phyloP scores from a whole-genome alignment of 176 grass and related monocot species.

The Dactylis glomerata region DNA sequence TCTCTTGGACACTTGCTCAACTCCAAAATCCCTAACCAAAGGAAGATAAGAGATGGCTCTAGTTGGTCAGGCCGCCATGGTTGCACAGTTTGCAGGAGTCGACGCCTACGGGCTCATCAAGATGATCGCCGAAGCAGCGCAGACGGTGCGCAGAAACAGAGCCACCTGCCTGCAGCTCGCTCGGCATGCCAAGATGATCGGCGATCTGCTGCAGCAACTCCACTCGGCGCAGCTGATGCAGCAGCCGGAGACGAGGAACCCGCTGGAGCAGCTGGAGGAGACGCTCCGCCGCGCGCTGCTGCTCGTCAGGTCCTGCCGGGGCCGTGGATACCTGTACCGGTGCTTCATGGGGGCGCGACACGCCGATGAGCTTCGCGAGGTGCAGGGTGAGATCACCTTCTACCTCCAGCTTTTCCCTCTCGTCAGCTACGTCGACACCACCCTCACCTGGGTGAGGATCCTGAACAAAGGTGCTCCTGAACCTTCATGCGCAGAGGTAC shows the following conservation, averaged over 20 bases:
- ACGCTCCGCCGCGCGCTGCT: constrained; percentile 45
- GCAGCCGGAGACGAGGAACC: constrained; percentile 59
- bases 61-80: constrained; percentile 43
- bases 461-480: background rate
- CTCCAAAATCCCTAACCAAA: background rate
- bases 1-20: background rate
- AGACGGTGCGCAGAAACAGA: constrained; percentile 56
- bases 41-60: constrained; percentile 42
- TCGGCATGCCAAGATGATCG: constrained; percentile 55
- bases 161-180: constrained; percentile 54
- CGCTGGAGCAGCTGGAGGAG: constrained; percentile 63
- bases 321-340: constrained; percentile 56
- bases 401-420: constrained; percentile 76
- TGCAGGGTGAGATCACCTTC: constrained; percentile 65
- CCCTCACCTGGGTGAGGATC: constrained; percentile 41
- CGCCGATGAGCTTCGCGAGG: constrained; percentile 62
- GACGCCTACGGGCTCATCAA: constrained; percentile 65
- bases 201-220: constrained; percentile 56
- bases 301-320: constrained; percentile 57
- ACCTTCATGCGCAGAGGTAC: constrained; percentile 42
- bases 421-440: constrained; percentile 62
- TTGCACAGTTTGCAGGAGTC: constrained; percentile 75
- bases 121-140: constrained; percentile 58
- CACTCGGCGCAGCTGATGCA: constrained; percentile 53
- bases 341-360: constrained; percentile 57